Conservation (phyloP, 805 yeast genomes). For the Ogataea chonburiensis region DNA sequence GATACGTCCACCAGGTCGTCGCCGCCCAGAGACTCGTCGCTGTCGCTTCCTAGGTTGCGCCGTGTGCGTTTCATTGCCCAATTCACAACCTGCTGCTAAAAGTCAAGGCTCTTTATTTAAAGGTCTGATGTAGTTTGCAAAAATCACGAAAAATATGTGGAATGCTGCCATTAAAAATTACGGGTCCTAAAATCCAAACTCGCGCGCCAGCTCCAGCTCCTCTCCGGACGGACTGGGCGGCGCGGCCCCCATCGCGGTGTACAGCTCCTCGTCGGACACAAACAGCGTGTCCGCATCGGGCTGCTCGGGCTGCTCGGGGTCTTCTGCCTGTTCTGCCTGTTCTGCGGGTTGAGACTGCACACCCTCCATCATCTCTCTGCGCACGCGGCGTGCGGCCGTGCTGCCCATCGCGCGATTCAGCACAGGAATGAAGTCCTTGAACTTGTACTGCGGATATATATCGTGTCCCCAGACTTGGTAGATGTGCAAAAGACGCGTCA, state of each 20-base stretch:
- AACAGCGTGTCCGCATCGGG: constrained; percentile 4
- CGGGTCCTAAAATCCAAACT: constrained; percentile 9
- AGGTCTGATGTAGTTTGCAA: not conserved
- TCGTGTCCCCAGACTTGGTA: constrained; percentile 78
- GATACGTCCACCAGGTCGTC: constrained; percentile 1
- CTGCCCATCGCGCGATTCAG: constrained; percentile 48
- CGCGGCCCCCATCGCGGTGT: constrained; percentile 20
- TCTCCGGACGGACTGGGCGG: constrained; percentile 28
- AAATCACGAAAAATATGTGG: not conserved
- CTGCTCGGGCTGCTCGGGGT: constrained; percentile 3
- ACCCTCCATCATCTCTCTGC: constrained; percentile 32
- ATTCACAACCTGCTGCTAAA: too few relatives aligned
- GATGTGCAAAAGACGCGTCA: constrained; percentile 47
- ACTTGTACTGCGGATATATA: constrained; percentile 76
- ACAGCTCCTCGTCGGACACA: constrained; percentile 20
- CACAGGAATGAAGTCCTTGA: constrained; percentile 62
- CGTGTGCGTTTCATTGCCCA: constrained; percentile 9
- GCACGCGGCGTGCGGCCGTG: constrained; percentile 15
- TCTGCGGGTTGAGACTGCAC: constrained; percentile 23
- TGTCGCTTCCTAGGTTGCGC: constrained; percentile 5
- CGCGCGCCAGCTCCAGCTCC: constrained; percentile 16
- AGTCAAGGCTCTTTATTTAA: too few relatives aligned
- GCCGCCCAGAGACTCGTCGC: constrained; percentile 4
- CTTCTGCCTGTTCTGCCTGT: constrained; percentile 5
- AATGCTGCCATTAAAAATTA: constrained; percentile 6